Base-by-base conservation (phyloP, 164 flowering plant genomes). In the Amborella trichopoda region DNA sequence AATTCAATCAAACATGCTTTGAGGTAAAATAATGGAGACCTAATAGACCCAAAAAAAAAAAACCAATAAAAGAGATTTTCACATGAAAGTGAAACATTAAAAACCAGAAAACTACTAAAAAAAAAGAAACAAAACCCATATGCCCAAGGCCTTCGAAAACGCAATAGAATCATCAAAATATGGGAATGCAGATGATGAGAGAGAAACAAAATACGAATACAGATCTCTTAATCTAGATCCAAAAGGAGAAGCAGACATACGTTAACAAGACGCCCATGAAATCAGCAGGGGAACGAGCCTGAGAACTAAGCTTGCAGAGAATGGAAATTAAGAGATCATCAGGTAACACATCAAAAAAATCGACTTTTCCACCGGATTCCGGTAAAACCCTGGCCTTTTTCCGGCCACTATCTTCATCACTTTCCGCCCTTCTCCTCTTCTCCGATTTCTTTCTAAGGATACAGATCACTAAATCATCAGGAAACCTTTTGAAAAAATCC, bases 301-400 rank as follows among this genome's bases (percentile, higher is more conserved):
- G 3, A 48, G 81, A 67, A 40, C 76, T 65, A 22, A 85, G 77
- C 28, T 74, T 85, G 54, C 58, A 42, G 24, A 85, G 73, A 50
- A 85, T 73, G 46, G 39, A 60, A 33, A 74, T 52, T 21, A 85
- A 66, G 26, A 85, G 72, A 54, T 85, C 95, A 28, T 81, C 95
- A 0, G 85, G 88, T 44, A 85, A 53, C 1, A 61, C 43, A 38
- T 81, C 83, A 57, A 85, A 74, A 20, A 68, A 65, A 54, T 80
- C 83, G 23, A 22, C 33, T 16, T 54, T 40, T 16, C 49, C 48
- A 26, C 20, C 14, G 2, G 4, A 2, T 6, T 44, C 54, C 48
- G 63, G 49, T 49, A 56, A 45, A 5, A 50, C 11, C 8, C 9
- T 36, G n/a, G 61, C 48, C 56, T 75, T 75, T 34, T 63, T 49